Evolutionary conservation across 2,329 filamentous ascomycete species (phyloP).

Genomic region (Chaetomium strumarium): DNA sequence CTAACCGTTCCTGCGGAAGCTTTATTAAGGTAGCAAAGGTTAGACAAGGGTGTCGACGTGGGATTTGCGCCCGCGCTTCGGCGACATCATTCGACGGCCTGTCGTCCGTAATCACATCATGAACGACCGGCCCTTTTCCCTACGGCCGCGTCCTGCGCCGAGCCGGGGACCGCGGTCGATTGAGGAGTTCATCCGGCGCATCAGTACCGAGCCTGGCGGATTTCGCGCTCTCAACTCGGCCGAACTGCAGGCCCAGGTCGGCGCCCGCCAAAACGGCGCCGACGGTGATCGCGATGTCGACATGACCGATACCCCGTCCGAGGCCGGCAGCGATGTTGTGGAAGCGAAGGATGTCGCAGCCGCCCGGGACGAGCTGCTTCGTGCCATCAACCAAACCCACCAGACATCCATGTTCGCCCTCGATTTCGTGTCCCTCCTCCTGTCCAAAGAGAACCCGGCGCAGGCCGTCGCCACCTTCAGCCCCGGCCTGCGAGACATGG

Average conservation of each 20-base stretch:
- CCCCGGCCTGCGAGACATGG: constrained; percentile 59
- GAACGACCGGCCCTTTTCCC: constrained; percentile 41
- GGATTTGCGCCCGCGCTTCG: constrained; percentile 1
- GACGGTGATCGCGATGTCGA: constrained; percentile 37
- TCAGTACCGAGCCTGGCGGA: constrained; percentile 71
- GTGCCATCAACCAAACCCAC: constrained; percentile 49
- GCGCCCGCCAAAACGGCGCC: constrained; percentile 36
- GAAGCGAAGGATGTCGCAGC: constrained; percentile 38
- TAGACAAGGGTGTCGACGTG: constrained; percentile 1
- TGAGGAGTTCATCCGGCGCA: constrained; percentile 69
- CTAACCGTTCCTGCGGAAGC: neutral
- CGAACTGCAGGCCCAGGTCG: constrained; percentile 63
- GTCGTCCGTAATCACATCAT: constrained; percentile 11
- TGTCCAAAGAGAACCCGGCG: constrained; percentile 73
- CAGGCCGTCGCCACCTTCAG: constrained; percentile 67
- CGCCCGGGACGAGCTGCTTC: constrained; percentile 53
- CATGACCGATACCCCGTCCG: constrained; percentile 42
- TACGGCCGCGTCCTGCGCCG: constrained; percentile 55
- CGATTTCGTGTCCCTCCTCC: constrained; percentile 75
- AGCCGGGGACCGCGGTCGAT: constrained; percentile 56
- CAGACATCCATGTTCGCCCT: constrained; percentile 64
- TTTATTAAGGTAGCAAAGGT: neutral
- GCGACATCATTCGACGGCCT: neutral
- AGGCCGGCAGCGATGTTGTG: constrained; percentile 37
- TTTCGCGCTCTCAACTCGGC: constrained; percentile 76